Conservation (phyloP, 768 basidiomycete species). For the Clavulina sp. region DNA sequence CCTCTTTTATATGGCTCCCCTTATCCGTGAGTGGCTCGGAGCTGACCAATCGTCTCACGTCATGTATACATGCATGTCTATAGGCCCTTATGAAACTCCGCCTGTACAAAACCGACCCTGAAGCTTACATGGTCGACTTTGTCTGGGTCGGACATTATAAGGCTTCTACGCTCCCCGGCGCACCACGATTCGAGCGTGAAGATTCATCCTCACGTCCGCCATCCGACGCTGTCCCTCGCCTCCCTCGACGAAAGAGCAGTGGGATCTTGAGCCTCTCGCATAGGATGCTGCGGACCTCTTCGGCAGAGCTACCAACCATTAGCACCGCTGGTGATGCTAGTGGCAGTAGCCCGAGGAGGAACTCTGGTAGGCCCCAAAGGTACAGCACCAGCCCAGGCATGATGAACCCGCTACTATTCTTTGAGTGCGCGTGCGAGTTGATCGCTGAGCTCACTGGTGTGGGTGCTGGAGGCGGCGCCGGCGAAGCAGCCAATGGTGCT, state of each 20-base stretch:
- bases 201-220: not conserved
- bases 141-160: slow-evolving; percentile 90
- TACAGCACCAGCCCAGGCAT: slow-evolving; percentile 17
- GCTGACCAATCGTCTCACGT: too few relatives aligned
- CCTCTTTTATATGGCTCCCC: not conserved
- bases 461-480: not conserved
- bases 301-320: too few relatives aligned
- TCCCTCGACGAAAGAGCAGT: too few relatives aligned
- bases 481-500: too few relatives aligned
- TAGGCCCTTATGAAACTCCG: slow-evolving; percentile 65
- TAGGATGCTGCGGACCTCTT: too few relatives aligned
- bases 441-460: slow-evolving; percentile 85
- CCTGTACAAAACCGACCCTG: slow-evolving; percentile 86
- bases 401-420: slow-evolving; percentile 71
- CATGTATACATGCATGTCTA: not conserved
- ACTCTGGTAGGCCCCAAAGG: too few relatives aligned
- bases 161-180: slow-evolving; percentile 23
- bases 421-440: slow-evolving; percentile 86
- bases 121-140: slow-evolving; percentile 91
- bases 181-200: not conserved
- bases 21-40: too few relatives aligned
- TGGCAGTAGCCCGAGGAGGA: too few relatives aligned
- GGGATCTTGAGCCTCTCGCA: too few relatives aligned
- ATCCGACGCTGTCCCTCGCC: slow-evolving; percentile 18
- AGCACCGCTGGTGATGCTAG: too few relatives aligned